Conservation (phyloP, 495 filamentous ascomycete genomes). For the Cenococcum geophilum region DNA sequence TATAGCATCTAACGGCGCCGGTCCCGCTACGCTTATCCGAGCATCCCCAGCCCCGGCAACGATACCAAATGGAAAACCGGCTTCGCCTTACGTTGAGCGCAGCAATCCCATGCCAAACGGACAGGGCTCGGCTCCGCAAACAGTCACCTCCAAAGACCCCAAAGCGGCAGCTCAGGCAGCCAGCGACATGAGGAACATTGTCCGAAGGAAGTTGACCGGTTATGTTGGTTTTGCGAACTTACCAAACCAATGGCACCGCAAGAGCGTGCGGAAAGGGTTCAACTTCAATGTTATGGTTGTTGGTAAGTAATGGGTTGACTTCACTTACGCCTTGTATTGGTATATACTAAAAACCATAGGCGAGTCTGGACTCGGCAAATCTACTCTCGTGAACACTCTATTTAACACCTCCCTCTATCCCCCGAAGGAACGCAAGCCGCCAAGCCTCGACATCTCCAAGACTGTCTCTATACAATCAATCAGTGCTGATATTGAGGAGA, state of each 20-base stretch:
- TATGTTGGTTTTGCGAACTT: constrained; percentile 98
- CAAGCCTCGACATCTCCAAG: constrained; percentile 96
- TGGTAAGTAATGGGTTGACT: constrained; percentile 52
- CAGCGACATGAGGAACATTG: constrained; percentile 91
- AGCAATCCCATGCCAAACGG: constrained; percentile 58
- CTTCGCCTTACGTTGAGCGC: constrained; percentile 54
- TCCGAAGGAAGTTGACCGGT: constrained; percentile 94
- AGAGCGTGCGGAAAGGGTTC: constrained; percentile 99
- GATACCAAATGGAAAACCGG: constrained; percentile 48
- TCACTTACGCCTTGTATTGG: neutral
- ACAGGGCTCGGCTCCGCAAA: constrained; percentile 48
- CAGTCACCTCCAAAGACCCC: constrained; percentile 74
- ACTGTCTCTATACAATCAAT: constrained; percentile 98
- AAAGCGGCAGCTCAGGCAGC: constrained; percentile 71
- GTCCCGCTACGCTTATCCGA: constrained; percentile 31
- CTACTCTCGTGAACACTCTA: constrained; percentile 95
- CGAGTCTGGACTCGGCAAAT: constrained; percentile 99
- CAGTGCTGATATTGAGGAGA: constrained; percentile 98
- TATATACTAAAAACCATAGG: constrained; percentile 46
- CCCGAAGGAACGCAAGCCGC: constrained; percentile 93
- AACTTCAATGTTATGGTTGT: constrained; percentile 99
- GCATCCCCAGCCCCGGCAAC: constrained; percentile 33
- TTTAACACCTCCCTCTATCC: constrained; percentile 99
- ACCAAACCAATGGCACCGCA: constrained; percentile 99
- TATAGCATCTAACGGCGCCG: constrained; percentile 31